phyloP scores from a whole-genome alignment of 805 yeast species.

The Monosporozyma aerobia region DNA sequence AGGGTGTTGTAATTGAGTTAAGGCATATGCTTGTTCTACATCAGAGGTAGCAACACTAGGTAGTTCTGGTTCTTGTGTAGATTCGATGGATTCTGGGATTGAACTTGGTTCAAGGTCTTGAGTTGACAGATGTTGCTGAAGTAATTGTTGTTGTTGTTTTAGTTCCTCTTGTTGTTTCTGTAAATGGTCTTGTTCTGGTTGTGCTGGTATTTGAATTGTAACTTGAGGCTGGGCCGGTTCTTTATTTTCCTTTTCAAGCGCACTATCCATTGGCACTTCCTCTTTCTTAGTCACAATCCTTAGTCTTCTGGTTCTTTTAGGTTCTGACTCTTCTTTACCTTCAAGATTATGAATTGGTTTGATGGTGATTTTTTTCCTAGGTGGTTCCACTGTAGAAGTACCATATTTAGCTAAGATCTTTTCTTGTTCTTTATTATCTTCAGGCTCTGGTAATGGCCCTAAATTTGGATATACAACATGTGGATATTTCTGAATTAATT shows the following conservation, averaged over 20 bases:
- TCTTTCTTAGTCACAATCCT: neutral
- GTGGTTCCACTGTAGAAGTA: neutral
- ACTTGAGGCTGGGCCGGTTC: neutral
- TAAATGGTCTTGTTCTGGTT: neutral
- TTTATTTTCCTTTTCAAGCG: neutral
- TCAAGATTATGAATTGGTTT: neutral
- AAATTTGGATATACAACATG: constrained; percentile 39
- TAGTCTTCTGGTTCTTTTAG: neutral
- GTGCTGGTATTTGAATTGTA: neutral
- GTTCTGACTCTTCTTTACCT: neutral
- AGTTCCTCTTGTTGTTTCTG: neutral
- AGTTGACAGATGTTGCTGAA: neutral
- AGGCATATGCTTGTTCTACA: neutral
- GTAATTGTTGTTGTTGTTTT: neutral
- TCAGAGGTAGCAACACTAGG: neutral
- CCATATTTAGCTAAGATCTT: constrained; percentile 3
- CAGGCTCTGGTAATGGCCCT: constrained; percentile 57
- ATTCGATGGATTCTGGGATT: neutral
- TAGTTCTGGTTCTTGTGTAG: neutral
- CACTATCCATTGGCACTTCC: neutral
- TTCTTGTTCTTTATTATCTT: constrained; percentile 9
- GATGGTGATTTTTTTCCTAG: neutral
- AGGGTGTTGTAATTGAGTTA: neutral
- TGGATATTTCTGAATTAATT: constrained; percentile 26
- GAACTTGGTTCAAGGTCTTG: neutral